phyloP scores from a whole-genome alignment of 202 grass and related monocot genomes.

The Schoenoplectus tabernaemontani region DNA sequence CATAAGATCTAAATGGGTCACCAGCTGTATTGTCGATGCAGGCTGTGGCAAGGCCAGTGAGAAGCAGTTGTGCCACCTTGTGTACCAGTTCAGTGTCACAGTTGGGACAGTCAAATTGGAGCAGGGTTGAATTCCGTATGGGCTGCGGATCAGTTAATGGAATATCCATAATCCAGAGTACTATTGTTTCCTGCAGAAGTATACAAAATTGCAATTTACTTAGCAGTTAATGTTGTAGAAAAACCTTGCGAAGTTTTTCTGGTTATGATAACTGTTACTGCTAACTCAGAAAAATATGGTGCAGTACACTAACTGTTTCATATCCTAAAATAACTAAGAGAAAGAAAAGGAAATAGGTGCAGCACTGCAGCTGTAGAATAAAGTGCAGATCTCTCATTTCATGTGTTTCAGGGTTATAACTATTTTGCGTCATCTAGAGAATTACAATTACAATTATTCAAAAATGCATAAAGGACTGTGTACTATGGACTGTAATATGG shows the following conservation, averaged over 20 bases:
- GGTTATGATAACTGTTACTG: not conserved
- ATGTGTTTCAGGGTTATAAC: not conserved
- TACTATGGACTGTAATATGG: no score
- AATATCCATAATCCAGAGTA: constrained; percentile 36
- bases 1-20: constrained; percentile 48
- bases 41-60: constrained; percentile 57
- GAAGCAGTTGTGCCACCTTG: constrained; percentile 51
- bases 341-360: no score
- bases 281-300: not conserved
- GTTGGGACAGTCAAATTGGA: constrained; percentile 41
- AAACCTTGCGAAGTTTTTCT: not conserved
- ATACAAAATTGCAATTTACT: not conserved
- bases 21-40: constrained; percentile 58
- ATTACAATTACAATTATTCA: no score
- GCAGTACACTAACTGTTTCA: not conserved
- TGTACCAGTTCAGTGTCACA: constrained; percentile 57
- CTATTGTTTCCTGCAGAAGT: not conserved
- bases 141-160: constrained; percentile 33
- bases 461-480: not conserved
- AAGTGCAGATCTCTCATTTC: no score
- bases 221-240: not conserved
- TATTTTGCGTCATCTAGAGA: no score
- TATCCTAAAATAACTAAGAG: no score
- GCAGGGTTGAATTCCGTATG: constrained; percentile 31
- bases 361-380: no score